These are phyloP conservation scores for Letharia columbiana DNA, from an alignment of 495 filamentous ascomycete genomes.

Conservation along the genomic window DNA sequence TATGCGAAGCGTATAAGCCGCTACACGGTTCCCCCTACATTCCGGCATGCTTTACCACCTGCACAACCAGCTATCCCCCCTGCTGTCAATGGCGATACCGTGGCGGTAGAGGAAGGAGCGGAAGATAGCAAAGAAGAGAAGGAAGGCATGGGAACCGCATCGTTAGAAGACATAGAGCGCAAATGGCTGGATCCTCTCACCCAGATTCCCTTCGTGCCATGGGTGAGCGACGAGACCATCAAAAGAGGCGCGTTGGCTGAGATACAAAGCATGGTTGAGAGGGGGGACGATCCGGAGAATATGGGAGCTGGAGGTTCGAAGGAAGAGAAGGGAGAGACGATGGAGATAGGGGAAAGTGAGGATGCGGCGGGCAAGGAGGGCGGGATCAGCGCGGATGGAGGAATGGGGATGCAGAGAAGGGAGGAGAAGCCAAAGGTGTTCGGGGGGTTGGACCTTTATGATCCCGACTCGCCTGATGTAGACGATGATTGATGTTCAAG, in stretches of 20 bases:
- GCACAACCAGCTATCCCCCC: constrained; percentile 23
- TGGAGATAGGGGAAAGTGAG: constrained; percentile 13
- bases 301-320: constrained; percentile 47
- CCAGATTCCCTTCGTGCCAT: constrained; percentile 50
- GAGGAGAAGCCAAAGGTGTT: constrained; percentile 32
- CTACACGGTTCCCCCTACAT: constrained; percentile 61
- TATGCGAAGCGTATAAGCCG: constrained; percentile 67
- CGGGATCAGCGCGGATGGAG: constrained; percentile 18
- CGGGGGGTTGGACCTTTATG: constrained; percentile 31
- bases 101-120: constrained; percentile 16
- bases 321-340: constrained; percentile 36
- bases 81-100: constrained; percentile 13
- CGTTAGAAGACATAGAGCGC: constrained; percentile 30
- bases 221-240: constrained; percentile 58
- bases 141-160: constrained; percentile 23
- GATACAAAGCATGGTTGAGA: constrained; percentile 48
- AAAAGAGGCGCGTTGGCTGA: constrained; percentile 52
- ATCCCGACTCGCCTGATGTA: constrained; percentile 17
- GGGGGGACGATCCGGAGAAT: constrained; percentile 46
- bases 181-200: constrained; percentile 45
- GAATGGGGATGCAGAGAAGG: constrained; percentile 24
- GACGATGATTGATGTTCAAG: constrained; percentile 13
- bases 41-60: constrained; percentile 23
- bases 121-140: constrained; percentile 20
- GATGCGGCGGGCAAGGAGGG: constrained; percentile 32